These are phyloP conservation scores for Elongisporangium senticosum DNA, from an alignment of 352 stramenopile genomes.

Conservation along the genomic window DNA sequence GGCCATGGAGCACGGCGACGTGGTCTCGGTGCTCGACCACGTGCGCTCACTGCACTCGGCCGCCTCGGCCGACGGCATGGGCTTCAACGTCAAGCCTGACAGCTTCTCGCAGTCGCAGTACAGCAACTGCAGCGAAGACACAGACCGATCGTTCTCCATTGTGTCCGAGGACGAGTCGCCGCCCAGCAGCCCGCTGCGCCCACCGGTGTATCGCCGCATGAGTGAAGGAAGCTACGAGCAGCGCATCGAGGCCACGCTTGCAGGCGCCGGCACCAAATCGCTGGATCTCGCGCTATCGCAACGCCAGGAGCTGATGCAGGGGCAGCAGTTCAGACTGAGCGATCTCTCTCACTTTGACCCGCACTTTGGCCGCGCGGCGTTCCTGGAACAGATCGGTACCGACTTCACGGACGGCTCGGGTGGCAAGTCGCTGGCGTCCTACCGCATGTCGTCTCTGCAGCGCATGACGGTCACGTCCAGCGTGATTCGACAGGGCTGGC, in stretches of 20 bases:
- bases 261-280: slow-evolving; percentile 46
- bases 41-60: slow-evolving; percentile 11
- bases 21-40: slow-evolving; percentile 18
- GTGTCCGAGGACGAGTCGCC: slow-evolving; percentile 46
- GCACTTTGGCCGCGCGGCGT: slow-evolving; percentile 64
- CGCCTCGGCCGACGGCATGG: slow-evolving; percentile 9
- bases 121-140: slow-evolving; percentile 50
- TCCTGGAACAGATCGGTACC: slow-evolving; percentile 57
- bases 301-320: slow-evolving; percentile 14
- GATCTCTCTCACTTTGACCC: slow-evolving; percentile 60
- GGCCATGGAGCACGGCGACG: slow-evolving; percentile 17
- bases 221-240: slow-evolving; percentile 61
- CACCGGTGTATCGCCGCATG: slow-evolving; percentile 25
- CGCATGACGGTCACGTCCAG: slow-evolving; percentile 30
- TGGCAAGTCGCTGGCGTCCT: slow-evolving; percentile 56
- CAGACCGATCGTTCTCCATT: slow-evolving; percentile 62
- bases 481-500: slow-evolving; percentile 66
- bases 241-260: slow-evolving; percentile 56
- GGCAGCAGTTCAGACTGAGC: slow-evolving; percentile 52
- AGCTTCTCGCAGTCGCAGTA: slow-evolving; percentile 26
- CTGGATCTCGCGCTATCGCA: slow-evolving; percentile 33
- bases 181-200: slow-evolving; percentile 21
- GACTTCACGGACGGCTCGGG: slow-evolving; percentile 57
- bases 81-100: slow-evolving; percentile 17
- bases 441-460: slow-evolving; percentile 61